phyloP scores from a whole-genome alignment of 345 rosid genomes.

The Eucalyptus albens region DNA sequence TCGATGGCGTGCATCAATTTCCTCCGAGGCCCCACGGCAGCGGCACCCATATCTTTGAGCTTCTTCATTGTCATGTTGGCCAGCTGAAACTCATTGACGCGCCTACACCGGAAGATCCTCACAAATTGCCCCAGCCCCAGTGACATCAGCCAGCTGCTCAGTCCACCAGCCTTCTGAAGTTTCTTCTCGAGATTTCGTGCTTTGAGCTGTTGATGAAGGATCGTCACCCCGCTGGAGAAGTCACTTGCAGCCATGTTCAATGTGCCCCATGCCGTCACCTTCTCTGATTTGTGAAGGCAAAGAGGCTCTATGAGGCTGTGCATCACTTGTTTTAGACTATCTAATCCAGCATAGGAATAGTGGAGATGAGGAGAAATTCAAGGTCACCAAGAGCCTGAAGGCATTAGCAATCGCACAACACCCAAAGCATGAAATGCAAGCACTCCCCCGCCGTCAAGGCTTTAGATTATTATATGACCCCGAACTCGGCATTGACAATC shows the following conservation, averaged over 20 bases:
- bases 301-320: not conserved
- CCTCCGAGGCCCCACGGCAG: conserved; percentile 87
- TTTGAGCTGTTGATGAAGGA: conserved; percentile 47
- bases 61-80: conserved; percentile 82
- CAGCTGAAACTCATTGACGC: conserved; percentile 54
- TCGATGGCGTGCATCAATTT: conserved; percentile 89
- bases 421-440: not conserved
- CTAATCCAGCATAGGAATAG: not conserved
- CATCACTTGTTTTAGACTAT: not conserved
- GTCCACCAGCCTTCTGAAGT: conserved; percentile 67
- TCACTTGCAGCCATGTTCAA: not conserved
- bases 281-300: not conserved
- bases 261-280: not conserved
- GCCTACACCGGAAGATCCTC: conserved; percentile 46
- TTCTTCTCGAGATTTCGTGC: conserved; percentile 63
- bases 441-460: not conserved
- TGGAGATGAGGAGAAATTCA: not conserved
- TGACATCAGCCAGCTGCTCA: conserved; percentile 64
- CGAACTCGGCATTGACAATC: not conserved
- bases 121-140: conserved; percentile 76
- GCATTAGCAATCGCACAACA: not conserved
- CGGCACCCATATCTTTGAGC: conserved; percentile 92
- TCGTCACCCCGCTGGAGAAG: conserved; percentile 16
- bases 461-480: not conserved
- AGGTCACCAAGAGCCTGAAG: not conserved